Base-by-base conservation (phyloP, 2,329 filamentous ascomycete species). In the Pseudocercospora cruenta region DNA sequence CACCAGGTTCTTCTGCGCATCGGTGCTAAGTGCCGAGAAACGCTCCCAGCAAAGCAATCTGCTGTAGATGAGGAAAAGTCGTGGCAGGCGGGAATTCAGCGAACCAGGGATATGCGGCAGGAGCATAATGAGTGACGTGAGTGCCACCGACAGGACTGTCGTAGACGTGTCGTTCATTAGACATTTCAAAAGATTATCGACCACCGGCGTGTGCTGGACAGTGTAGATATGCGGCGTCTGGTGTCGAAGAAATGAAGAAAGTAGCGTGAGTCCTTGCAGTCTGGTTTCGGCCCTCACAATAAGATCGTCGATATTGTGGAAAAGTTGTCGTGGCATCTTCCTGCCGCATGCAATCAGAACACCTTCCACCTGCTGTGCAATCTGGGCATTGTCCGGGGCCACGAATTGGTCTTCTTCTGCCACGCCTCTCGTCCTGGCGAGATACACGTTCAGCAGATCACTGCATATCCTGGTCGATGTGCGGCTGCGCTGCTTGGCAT, bases 51-150 rank as follows among this genome's bases (percentile, higher is more conserved):
- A 95, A 0, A 95, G 80, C 53, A 94, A 79, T 58, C 92, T 85
- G 62, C 90, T 91, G 76, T 95, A 95, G 60, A 95, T 89, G 67
- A 93, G 90, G 83, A 94, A 95, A 19, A 95, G 81, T 21, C 87
- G 87, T 31, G 91, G 89, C 5, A 95, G 82, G 74, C 90, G 86
- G 0, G 87, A 84, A 1, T 88, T 87, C 14, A 94, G 80, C 2
- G 90, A 89, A 71, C 86, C 89, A 0, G 91, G 91, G 78, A 94
- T 91, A 74, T 94, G 91, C 1, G 92, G 92, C 58, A 95, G 78
- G 28, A 94, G 87, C 92, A 95, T 95, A 70, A 92, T 90, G 65
- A 95, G 79, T 7, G 88, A 87, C 4, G 90, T 91, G 60, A 95
- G 81, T 0, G 91, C 90, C 51, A 93, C 81, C 1, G 91, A 91